A percentile compares a stretch with the other conserved stretches of the same genome.
phyloP scores from a whole-genome alignment of 495 filamentous ascomycete genomes.

The Lasiosphaeris hirsuta region DNA sequence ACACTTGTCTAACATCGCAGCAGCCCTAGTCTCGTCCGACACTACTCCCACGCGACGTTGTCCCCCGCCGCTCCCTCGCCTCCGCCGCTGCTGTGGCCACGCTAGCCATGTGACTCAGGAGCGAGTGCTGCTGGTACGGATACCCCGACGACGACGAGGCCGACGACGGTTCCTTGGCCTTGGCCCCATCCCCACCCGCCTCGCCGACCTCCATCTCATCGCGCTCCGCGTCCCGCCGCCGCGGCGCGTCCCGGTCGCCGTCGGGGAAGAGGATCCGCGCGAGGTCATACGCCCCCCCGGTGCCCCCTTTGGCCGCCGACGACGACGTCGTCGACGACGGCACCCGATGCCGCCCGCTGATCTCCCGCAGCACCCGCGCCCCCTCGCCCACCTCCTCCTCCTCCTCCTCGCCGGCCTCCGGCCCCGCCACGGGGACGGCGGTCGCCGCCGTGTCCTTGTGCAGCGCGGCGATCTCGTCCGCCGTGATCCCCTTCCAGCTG shows the following conservation, averaged over 20 bases:
- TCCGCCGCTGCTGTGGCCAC: constrained; percentile 1
- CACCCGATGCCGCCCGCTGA: neutral
- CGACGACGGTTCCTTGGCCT: too few relatives aligned
- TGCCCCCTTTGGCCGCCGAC: neutral
- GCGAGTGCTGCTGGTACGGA: neutral
- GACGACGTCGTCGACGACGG: neutral
- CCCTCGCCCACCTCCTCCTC: neutral
- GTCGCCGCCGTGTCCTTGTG: neutral
- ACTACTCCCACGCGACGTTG: neutral
- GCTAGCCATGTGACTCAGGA: constrained; percentile 1
- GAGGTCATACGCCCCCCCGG: neutral
- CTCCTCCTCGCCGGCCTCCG: neutral
- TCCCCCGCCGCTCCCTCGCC: neutral
- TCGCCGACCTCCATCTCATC: too few relatives aligned
- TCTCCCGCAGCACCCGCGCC: neutral
- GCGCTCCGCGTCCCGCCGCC: neutral
- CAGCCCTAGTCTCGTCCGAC: too few relatives aligned
- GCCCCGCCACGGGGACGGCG: neutral
- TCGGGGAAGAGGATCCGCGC: neutral
- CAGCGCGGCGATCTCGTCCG: constrained; percentile 54
- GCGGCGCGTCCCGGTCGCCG: neutral
- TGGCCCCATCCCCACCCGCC: too few relatives aligned
- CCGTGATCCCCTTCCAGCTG: constrained; percentile 71
- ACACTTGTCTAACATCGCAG: too few relatives aligned
- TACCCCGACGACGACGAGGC: too few relatives aligned